phyloP scores from a whole-genome alignment of 345 rosid species.

The Lumnitzera littorea region DNA sequence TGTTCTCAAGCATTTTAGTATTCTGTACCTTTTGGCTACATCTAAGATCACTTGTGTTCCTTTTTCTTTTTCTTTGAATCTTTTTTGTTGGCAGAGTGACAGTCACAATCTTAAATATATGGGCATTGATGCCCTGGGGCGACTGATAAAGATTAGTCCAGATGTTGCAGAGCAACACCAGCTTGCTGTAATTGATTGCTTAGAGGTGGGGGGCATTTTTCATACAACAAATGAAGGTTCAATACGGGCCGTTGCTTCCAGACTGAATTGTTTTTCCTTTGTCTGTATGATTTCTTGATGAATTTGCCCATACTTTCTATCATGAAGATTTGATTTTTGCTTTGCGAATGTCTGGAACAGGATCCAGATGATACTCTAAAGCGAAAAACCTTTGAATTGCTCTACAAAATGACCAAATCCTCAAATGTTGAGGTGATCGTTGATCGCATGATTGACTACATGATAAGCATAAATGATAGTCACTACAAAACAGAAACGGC shows the following conservation, averaged over 20 bases:
- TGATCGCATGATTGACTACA: conserved; percentile 95
- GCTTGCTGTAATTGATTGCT: conserved; percentile 95
- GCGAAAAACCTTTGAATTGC: conserved; percentile 89
- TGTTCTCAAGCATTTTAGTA: conserved; percentile 5
- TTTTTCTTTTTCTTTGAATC: neutral
- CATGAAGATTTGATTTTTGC: too few species aligned
- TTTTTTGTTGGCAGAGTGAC: conserved; percentile 64
- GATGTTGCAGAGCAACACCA: conserved; percentile 98
- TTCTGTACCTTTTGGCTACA: neutral
- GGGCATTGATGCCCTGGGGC: conserved; percentile 96
- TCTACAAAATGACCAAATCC: conserved; percentile 96
- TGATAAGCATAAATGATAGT: conserved; percentile 86
- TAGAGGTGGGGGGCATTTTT: conserved; percentile 67
- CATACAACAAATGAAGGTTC: neutral
- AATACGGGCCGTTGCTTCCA: too few species aligned
- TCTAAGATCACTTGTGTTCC: neutral
- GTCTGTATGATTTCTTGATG: too few species aligned
- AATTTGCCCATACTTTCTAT: too few species aligned
- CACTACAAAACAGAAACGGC: conserved; percentile 98
- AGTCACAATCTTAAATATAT: conserved; percentile 89
- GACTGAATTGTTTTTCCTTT: too few species aligned
- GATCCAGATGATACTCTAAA: conserved; percentile 98
- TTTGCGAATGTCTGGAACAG: conserved; percentile 30
- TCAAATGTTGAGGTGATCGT: conserved; percentile 97
- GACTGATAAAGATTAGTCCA: conserved; percentile 80